phyloP scores from a whole-genome alignment of 2,329 filamentous ascomycete genomes.

The Pseudohalonectria lignicola region DNA sequence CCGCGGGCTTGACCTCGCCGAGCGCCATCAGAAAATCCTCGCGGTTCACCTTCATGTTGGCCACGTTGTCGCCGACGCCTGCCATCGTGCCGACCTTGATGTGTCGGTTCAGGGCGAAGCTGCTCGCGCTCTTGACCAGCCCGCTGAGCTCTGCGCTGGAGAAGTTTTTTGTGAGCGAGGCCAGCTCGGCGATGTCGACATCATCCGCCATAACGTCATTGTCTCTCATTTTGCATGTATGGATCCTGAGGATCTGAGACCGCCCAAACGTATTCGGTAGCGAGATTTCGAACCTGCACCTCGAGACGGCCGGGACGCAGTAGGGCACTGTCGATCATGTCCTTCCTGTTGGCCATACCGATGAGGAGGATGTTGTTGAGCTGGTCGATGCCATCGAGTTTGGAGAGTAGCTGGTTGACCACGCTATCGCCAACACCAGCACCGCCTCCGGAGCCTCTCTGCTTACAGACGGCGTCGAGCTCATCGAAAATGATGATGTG shows the following conservation, averaged over 20 bases:
- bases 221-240: conserved; percentile 66
- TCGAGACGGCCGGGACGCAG: conserved; percentile 83
- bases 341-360: conserved; percentile 97
- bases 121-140: conserved; percentile 83
- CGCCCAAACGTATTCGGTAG: conserved; percentile 86
- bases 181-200: conserved; percentile 71
- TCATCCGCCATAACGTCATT: conserved; percentile 62
- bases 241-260: conserved; percentile 80
- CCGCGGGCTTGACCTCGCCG: conserved; percentile 83
- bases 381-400: conserved; percentile 81
- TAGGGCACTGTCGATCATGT: conserved; percentile 97
- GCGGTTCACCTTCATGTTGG: conserved; percentile 74
- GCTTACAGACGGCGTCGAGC: conserved; percentile 94
- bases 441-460: conserved; percentile 90
- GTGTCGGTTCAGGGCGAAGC: conserved; percentile 83
- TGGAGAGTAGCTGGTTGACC: conserved; percentile 86
- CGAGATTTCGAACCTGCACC: conserved; percentile 92
- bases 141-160: conserved; percentile 90
- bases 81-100: conserved; percentile 84
- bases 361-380: conserved; percentile 96
- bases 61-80: conserved; percentile 69
- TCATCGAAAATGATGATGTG: conserved; percentile 99
- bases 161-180: conserved; percentile 79
- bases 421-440: conserved; percentile 96
- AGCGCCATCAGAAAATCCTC: conserved; percentile 77